Conservation (phyloP, 2,329 filamentous ascomycete genomes). For the Emmonsia crescens region DNA sequence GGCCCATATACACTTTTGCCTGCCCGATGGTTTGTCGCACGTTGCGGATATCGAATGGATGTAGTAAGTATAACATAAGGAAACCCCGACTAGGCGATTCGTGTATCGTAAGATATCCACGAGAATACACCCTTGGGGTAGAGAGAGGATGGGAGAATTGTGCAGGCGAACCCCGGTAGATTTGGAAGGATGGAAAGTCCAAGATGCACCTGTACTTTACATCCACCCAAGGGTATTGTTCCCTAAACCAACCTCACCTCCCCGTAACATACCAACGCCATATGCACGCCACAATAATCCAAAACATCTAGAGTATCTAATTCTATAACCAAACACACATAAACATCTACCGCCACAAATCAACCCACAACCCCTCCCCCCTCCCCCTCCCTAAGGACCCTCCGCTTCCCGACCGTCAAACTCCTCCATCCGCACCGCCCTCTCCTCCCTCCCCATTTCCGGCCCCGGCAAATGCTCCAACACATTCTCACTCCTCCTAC, state of each 20-base stretch:
- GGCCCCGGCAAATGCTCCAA: constrained; percentile 2
- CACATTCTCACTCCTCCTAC: constrained; percentile 26
- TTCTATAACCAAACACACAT: background rate
- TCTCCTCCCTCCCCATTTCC: constrained; percentile 8
- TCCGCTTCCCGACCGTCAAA: constrained; percentile 24
- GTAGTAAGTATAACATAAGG: background rate
- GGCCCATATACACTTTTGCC: background rate
- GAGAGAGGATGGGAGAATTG: background rate
- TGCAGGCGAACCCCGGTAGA: background rate
- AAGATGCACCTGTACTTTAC: background rate
- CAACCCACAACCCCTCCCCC: background rate
- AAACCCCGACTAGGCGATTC: background rate
- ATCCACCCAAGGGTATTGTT: background rate
- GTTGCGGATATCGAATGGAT: background rate
- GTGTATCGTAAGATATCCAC: background rate
- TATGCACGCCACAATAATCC: background rate
- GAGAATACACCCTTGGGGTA: background rate
- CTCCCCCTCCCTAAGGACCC: background rate
- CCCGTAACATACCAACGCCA: background rate
- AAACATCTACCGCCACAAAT: background rate
- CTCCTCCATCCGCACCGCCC: constrained; percentile 12
- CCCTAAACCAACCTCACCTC: background rate
- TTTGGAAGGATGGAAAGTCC: background rate
- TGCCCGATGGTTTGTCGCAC: background rate
- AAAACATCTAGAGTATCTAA: background rate